phyloP scores from a whole-genome alignment of 2,329 filamentous ascomycete genomes.

The Fusarium pseudocircinatum region DNA sequence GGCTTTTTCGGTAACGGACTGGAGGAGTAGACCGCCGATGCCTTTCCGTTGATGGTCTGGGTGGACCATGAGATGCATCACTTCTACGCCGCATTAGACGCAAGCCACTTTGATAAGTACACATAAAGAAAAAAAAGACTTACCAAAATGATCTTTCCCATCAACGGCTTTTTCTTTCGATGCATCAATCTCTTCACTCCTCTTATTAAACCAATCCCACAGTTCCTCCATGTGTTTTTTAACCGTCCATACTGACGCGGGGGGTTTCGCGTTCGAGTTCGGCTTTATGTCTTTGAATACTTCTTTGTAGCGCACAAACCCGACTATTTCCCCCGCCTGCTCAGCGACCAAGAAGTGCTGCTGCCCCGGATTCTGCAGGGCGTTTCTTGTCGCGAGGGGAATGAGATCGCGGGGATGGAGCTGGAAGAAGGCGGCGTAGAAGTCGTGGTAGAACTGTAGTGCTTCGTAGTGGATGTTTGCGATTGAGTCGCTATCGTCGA shows the following conservation, averaged over 20 bases:
- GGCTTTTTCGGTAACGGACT: constrained; percentile 23
- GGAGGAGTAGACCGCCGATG: constrained; percentile 28
- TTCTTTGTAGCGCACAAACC: constrained; percentile 34
- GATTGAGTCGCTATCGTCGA: constrained; percentile 30
- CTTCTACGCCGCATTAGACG: constrained; percentile 12
- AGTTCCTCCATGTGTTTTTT: constrained; percentile 35
- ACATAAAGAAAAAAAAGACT: neutral
- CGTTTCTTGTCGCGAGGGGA: constrained; percentile 17
- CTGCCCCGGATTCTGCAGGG: constrained; percentile 23
- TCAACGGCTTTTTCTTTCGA: constrained; percentile 25
- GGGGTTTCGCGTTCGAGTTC: constrained; percentile 11
- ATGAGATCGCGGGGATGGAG: constrained; percentile 30
- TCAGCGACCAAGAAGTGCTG: constrained; percentile 29
- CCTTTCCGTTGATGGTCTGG: constrained; percentile 36
- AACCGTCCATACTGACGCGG: constrained; percentile 2
- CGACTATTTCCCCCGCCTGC: constrained; percentile 19
- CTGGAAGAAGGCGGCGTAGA: constrained; percentile 37
- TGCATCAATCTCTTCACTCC: constrained; percentile 29
- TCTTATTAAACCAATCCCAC: constrained; percentile 31
- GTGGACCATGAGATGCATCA: constrained; percentile 40
- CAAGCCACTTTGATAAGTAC: neutral
- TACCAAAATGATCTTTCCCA: constrained; percentile 31
- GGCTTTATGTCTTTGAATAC: neutral
- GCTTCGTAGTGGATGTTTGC: constrained; percentile 31
- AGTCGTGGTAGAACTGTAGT: constrained; percentile 29